Percentiles rank a stretch among this genome's conserved stretches.
phyloP scores from a whole-genome alignment of 2,329 filamentous ascomycete species.

The Diplodia mutila region DNA sequence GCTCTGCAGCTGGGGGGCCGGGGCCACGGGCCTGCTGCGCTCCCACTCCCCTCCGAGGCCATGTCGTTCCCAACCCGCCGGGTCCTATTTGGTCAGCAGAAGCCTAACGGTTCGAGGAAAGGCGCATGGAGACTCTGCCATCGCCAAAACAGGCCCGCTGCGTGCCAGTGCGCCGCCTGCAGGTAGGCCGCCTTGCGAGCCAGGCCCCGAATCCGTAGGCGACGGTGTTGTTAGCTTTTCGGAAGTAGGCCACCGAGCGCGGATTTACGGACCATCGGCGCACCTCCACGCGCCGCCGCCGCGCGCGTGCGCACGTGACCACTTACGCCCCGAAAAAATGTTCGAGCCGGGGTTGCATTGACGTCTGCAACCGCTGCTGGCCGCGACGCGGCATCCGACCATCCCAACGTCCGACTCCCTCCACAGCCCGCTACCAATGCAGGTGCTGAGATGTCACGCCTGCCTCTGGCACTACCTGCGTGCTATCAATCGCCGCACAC shows the following conservation, averaged over 20 bases:
- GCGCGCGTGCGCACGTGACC: constrained; percentile 7
- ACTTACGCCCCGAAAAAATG: not conserved
- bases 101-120: constrained; percentile 22
- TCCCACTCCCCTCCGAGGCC: not conserved
- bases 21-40: constrained; percentile 11
- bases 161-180: constrained; percentile 12
- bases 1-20: constrained; percentile 15
- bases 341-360: not conserved
- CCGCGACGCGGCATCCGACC: not conserved
- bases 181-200: not conserved
- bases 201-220: not conserved
- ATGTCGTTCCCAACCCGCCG: not conserved
- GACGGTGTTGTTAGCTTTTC: constrained; percentile 10
- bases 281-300: not conserved
- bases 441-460: constrained; percentile 43
- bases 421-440: constrained; percentile 38
- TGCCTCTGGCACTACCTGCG: constrained; percentile 50
- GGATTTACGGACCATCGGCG: constrained; percentile 15
- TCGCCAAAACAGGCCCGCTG: not conserved
- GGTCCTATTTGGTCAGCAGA: constrained; percentile 3
- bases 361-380: too few relatives aligned
- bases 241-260: not conserved
- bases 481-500: constrained; percentile 41
- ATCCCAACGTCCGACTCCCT: not conserved
- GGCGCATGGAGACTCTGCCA: constrained; percentile 11